Base-by-base conservation (phyloP, 2,329 filamentous ascomycete genomes). In the Verticillium longisporum region DNA sequence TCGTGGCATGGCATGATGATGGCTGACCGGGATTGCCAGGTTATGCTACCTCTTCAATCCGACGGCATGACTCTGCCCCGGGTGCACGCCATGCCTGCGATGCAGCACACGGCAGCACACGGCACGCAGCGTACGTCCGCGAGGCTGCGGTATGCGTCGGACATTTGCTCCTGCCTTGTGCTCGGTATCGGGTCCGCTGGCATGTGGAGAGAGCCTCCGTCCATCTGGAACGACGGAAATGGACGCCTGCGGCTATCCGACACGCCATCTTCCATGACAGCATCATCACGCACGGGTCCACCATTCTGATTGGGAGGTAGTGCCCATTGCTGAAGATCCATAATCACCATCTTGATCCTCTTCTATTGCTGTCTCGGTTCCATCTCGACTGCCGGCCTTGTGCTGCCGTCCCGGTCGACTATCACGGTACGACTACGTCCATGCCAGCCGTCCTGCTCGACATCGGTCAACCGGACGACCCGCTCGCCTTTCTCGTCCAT, bases 341-440 rank as follows among this genome's bases (percentile, higher is more conserved):
- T 18, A 6, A 21, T 18, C 9, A 21, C 41, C 2, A 26, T n/a
- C 18, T 50, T 50, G 9, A 3, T 26, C 56, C 50, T 33, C 55
- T 31, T 38, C 15, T 26, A 26, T 2, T 56, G 31, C 18, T 32
- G 11, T 56, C 60, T 59, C 14, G 63, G 63, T 37, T 62, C 62
- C 6, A 65, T 61, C 41, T 45, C 15, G n/a, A 60, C 55, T 33
- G 50, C 62, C 58, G 15, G 21, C 58, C 56, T 50, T 13, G 37
- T 32, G 10, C 63, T 32, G 6, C 63, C 62, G 3, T 57, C 11
- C 14, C 1, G 18, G 34, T 61, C 62, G 31, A 60, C 36, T 6
- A 65, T 57, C 31, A 57, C 6, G 2, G 64, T 56, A 33, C 64
- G 60, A 21, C 63, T 65, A 18, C 59, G 56, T 3, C 63, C 63